Conservation (phyloP, 306 rosid genomes). For the Vigna mungo region DNA sequence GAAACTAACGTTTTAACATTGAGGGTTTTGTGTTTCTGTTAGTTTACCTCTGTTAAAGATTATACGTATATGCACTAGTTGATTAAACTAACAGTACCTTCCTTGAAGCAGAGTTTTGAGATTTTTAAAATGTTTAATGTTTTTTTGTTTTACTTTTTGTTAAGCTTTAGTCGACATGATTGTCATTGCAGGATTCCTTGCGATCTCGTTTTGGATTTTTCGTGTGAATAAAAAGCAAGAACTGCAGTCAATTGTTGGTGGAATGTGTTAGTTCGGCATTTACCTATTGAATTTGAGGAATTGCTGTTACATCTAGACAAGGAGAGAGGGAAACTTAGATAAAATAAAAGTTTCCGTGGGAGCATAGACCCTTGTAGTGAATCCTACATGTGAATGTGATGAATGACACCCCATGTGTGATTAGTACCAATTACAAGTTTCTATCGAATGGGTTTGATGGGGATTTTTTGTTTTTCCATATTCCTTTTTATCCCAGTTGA, state of each 20-base stretch:
- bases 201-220: constrained; percentile 36
- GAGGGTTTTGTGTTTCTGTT: constrained; percentile 21
- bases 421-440: constrained; percentile 18
- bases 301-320: constrained; percentile 26
- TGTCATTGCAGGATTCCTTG: constrained; percentile 48
- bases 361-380: constrained; percentile 25
- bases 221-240: constrained; percentile 35
- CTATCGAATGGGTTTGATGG: constrained; percentile 67
- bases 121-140: not conserved
- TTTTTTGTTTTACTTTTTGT: not conserved
- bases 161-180: not conserved
- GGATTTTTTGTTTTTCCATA: constrained; percentile 55
- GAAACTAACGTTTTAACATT: not conserved
- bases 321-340: constrained; percentile 20
- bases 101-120: not conserved
- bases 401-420: constrained; percentile 19
- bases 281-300: constrained; percentile 30
- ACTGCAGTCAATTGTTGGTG: constrained; percentile 35
- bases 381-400: constrained; percentile 6
- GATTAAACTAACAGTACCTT: constrained; percentile 19
- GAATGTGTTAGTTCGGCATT: constrained; percentile 33
- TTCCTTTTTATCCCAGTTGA: constrained; percentile 65
- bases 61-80: not conserved
- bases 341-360: constrained; percentile 13
- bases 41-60: not conserved